Evolutionary conservation across 176 grass and related monocot genomes (phyloP).

Genomic region (Musa troglodytarum): DNA sequence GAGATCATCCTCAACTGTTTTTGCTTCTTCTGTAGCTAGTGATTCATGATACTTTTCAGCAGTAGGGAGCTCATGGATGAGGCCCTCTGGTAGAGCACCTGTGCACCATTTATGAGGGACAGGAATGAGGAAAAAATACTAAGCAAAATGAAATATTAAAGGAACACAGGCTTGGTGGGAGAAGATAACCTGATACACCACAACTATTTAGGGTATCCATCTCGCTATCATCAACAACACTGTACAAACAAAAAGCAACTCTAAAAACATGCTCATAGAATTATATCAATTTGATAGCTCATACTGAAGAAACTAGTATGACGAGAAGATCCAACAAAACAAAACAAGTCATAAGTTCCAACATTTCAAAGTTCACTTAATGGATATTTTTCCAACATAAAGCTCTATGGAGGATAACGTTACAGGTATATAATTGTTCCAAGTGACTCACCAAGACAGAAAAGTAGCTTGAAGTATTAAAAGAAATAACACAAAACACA

Average conservation of each 20-base stretch:
- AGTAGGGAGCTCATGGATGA: conserved; percentile 73
- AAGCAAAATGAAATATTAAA: not conserved
- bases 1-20: conserved; percentile 49
- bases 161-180: not conserved
- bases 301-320: not conserved
- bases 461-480: not conserved
- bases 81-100: conserved; percentile 87
- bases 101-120: conserved; percentile 7
- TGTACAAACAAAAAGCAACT: conserved; percentile 22
- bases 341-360: not conserved
- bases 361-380: not conserved
- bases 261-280: not conserved
- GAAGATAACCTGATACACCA: conserved; percentile 14
- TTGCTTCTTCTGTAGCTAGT: conserved; percentile 13
- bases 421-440: too few species aligned
- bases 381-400: not conserved
- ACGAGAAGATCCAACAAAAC: not conserved
- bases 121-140: not conserved
- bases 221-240: conserved; percentile 65
- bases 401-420: too few species aligned
- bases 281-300: not conserved
- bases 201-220: conserved; percentile 9
- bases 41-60: conserved; percentile 49
- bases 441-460: too few species aligned
- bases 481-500: not conserved